phyloP scores from a whole-genome alignment of 805 yeast genomes.

The Monosporozyma aerobia region DNA sequence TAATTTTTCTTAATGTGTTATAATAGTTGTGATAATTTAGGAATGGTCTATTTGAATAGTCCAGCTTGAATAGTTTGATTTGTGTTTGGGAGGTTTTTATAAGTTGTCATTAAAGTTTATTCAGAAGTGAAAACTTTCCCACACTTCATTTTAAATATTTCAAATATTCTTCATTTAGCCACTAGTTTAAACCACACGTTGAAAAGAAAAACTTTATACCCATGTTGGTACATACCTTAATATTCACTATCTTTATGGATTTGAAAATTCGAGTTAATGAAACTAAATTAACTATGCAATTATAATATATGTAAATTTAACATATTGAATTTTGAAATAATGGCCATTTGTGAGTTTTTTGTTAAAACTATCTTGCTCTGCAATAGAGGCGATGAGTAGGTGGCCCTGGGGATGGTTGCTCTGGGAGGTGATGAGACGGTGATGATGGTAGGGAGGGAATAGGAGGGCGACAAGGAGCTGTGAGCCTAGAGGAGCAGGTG shows the following conservation, averaged over 20 bases:
- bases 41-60: too few species aligned
- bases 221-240: conserved; percentile 1
- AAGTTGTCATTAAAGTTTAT: too few species aligned
- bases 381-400: not conserved
- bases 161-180: too few species aligned
- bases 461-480: not conserved
- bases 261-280: not conserved
- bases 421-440: not conserved
- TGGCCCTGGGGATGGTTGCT: not conserved
- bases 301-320: not conserved
- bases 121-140: too few species aligned
- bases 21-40: not conserved
- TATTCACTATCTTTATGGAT: conserved; percentile 3
- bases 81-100: not conserved
- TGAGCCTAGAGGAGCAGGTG: too few species aligned
- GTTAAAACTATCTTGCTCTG: not conserved
- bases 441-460: not conserved
- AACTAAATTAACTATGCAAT: not conserved
- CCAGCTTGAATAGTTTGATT: not conserved
- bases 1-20: not conserved
- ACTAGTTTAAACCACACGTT: not conserved
- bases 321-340: not conserved
- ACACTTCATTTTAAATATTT: not conserved
- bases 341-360: not conserved
- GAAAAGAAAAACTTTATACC: not conserved